Evolutionary conservation across 2,329 filamentous ascomycete species (phyloP).

Genomic region (Xylariaceae sp.): DNA sequence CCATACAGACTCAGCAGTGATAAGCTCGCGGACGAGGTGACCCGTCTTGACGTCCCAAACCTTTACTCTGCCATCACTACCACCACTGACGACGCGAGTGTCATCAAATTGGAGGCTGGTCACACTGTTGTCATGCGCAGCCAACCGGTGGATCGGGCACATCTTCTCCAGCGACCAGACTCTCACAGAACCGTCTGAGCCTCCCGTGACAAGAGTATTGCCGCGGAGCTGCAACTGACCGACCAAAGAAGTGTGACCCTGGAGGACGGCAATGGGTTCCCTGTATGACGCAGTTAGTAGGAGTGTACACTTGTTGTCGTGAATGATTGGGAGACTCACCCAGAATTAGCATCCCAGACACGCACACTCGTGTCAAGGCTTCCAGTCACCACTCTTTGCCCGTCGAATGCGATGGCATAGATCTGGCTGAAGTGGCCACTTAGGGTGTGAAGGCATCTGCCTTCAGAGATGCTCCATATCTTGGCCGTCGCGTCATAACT

Average conservation of each 20-base stretch:
- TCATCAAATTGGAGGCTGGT: conserved; percentile 97
- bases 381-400: conserved; percentile 86
- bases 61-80: conserved; percentile 95
- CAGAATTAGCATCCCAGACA: conserved; percentile 90
- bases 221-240: conserved; percentile 95
- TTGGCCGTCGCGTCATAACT: conserved; percentile 96
- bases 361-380: conserved; percentile 94
- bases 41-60: conserved; percentile 96
- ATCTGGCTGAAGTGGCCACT: conserved; percentile 98
- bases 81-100: conserved; percentile 89
- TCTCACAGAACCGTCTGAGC: conserved; percentile 90
- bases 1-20: conserved; percentile 92
- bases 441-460: conserved; percentile 83
- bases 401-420: conserved; percentile 97
- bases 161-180: conserved; percentile 94
- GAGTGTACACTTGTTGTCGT: background rate
- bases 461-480: conserved; percentile 97
- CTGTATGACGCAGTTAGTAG: conserved; percentile 34
- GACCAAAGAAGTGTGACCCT: conserved; percentile 94
- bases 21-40: conserved; percentile 83
- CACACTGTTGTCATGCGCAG: conserved; percentile 96
- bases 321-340: conserved; percentile 50
- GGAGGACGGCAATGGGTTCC: conserved; percentile 83
- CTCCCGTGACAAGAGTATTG: conserved; percentile 91
- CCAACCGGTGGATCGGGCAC: conserved; percentile 87